These are phyloP conservation scores for Urtica urens DNA, from an alignment of 306 rosid species.

Conservation along the genomic window DNA sequence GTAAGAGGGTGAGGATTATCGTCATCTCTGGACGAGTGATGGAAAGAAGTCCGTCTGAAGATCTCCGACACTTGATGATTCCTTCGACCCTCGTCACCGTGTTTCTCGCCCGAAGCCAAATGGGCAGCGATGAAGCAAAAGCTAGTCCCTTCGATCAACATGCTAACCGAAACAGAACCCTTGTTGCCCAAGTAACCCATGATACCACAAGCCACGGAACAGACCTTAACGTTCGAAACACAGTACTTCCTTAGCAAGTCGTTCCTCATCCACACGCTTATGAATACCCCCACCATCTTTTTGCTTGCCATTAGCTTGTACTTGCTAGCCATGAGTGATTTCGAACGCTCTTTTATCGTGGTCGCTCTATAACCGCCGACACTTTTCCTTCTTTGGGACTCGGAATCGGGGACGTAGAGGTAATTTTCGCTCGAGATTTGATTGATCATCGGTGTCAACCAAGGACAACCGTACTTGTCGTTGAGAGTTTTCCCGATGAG, in stretches of 20 bases:
- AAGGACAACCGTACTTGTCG: constrained; percentile 32
- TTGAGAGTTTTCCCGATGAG: constrained; percentile 62
- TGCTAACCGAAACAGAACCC: constrained; percentile 78
- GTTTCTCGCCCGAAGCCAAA: constrained; percentile 83
- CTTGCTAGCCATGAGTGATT: constrained; percentile 20
- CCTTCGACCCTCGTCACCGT: constrained; percentile 68
- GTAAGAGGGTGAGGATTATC: constrained; percentile 45
- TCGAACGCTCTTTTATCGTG: constrained; percentile 13
- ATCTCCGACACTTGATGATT: constrained; percentile 71
- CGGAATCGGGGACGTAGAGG: constrained; percentile 12
- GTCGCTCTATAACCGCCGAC: constrained; percentile 7
- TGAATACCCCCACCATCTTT: constrained; percentile 93
- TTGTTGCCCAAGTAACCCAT: constrained; percentile 96
- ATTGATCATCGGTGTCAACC: constrained; percentile 41
- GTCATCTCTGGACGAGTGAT: constrained; percentile 28
- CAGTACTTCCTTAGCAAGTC: constrained; percentile 40
- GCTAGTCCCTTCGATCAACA: constrained; percentile 87
- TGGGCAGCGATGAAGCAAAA: constrained; percentile 84
- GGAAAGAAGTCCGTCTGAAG: constrained; percentile 57
- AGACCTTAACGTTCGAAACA: constrained; percentile 64
- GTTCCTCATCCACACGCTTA: constrained; percentile 69
- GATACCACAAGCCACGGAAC: constrained; percentile 87
- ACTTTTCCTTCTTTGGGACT: constrained; percentile 12
- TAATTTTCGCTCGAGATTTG: constrained; percentile 25
- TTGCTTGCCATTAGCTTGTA: constrained; percentile 63